These are phyloP conservation scores for Leccinum solheimii DNA, from an alignment of 1,284 basidiomycete genomes.

Conservation along the genomic window DNA sequence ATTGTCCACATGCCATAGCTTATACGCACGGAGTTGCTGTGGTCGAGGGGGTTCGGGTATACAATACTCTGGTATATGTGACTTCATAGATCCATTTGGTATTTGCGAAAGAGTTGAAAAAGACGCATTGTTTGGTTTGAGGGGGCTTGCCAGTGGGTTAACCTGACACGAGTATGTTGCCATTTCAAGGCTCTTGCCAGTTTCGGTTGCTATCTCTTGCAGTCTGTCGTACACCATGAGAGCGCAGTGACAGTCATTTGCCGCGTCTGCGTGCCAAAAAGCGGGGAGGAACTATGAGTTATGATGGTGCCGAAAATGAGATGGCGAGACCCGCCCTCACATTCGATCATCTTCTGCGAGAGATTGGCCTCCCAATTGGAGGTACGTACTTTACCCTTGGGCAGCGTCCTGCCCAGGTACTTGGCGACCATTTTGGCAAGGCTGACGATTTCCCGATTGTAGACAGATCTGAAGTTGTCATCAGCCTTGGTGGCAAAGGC, in stretches of 20 bases:
- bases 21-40: conserved; percentile 56
- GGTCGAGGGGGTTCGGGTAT: conserved; percentile 37
- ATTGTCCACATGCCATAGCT: conserved; percentile 50
- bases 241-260: conserved; percentile 59
- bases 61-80: conserved; percentile 27
- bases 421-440: conserved; percentile 54
- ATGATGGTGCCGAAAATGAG: background rate
- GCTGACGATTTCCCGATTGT: conserved; percentile 50
- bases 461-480: conserved; percentile 35
- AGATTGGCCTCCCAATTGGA: conserved; percentile 59
- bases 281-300: background rate
- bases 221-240: conserved; percentile 50
- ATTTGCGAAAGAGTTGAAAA: background rate
- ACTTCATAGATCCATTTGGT: background rate
- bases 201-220: conserved; percentile 37
- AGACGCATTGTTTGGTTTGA: conserved; percentile 2
- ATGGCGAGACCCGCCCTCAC: conserved; percentile 35
- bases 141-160: conserved; percentile 1
- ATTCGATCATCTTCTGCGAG: conserved; percentile 45
- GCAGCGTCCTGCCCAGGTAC: conserved; percentile 49
- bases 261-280: conserved; percentile 46
- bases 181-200: conserved; percentile 30
- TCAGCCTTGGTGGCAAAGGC: conserved; percentile 52
- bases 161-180: conserved; percentile 35
- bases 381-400: conserved; percentile 53